A percentile compares a stretch with the other conserved stretches of the same genome.
These are phyloP conservation scores for Inga oerstediana DNA, from an alignment of 306 rosid genomes.

Conservation along the genomic window DNA sequence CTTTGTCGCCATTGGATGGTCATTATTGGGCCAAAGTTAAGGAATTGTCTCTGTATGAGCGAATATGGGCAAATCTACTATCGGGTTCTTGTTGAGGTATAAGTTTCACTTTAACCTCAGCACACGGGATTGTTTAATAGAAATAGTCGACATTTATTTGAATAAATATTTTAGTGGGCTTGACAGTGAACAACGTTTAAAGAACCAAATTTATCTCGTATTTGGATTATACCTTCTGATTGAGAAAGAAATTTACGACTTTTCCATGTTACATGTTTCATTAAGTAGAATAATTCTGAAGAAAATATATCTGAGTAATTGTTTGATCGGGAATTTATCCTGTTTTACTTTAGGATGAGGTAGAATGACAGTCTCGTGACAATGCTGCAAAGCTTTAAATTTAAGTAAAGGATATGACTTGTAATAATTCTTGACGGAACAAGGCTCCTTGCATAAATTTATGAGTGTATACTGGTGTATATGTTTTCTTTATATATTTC, in stretches of 20 bases:
- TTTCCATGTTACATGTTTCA: background rate
- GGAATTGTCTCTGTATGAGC: too few species aligned
- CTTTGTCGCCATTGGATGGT: too few species aligned
- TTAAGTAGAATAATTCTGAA: background rate
- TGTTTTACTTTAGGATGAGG: background rate
- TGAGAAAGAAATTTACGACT: background rate
- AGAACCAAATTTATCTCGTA: background rate
- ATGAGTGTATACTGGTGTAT: background rate
- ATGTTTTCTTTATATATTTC: background rate
- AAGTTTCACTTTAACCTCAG: background rate
- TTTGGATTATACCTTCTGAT: background rate
- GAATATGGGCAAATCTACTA: too few species aligned
- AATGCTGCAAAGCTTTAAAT: background rate
- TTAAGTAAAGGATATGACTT: background rate
- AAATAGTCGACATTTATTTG: background rate
- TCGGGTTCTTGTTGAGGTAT: constrained; percentile 53
- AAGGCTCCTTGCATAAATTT: background rate
- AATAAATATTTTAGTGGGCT: background rate
- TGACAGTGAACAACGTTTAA: background rate
- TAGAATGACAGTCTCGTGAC: background rate
- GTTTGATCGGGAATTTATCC: background rate
- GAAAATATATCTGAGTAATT: background rate
- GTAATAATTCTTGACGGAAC: background rate
- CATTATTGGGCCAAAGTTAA: too few species aligned
- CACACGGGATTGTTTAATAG: background rate